These are phyloP conservation scores for Backusella australiensis DNA, from an alignment of 192 early-diverging fungal species.

Conservation along the genomic window DNA sequence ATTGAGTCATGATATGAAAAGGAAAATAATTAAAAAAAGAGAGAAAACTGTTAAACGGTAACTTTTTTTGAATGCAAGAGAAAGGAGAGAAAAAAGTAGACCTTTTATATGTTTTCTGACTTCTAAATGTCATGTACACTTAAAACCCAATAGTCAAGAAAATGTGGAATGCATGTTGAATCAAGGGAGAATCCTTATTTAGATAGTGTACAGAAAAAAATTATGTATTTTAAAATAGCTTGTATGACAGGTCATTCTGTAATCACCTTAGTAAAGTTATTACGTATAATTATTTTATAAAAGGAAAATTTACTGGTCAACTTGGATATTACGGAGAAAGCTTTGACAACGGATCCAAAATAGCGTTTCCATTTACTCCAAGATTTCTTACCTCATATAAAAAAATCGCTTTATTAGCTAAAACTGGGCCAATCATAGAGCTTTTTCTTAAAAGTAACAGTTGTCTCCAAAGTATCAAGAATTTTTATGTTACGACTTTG, in stretches of 20 bases:
- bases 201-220: background rate
- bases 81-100: background rate
- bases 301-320: background rate
- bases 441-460: too few relatives aligned
- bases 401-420: too few relatives aligned
- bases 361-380: too few relatives aligned
- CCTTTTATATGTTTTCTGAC: background rate
- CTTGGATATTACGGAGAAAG: background rate
- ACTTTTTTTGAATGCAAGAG: background rate
- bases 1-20: background rate
- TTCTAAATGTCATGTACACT: background rate
- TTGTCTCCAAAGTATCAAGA: too few relatives aligned
- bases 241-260: background rate
- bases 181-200: background rate
- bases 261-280: background rate
- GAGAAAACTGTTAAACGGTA: background rate
- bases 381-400: too few relatives aligned
- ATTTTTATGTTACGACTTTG: too few relatives aligned
- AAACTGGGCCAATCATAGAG: too few relatives aligned
- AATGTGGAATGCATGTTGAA: background rate
- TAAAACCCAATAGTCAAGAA: background rate
- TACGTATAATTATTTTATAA: background rate
- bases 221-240: background rate
- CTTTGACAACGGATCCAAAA: too few relatives aligned
- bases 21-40: background rate